A percentile compares a stretch with the other conserved stretches of the same genome.
Evolutionary conservation across 352 stramenopile genomes (phyloP).

Genomic region (Pythium vanterpoolii): DNA sequence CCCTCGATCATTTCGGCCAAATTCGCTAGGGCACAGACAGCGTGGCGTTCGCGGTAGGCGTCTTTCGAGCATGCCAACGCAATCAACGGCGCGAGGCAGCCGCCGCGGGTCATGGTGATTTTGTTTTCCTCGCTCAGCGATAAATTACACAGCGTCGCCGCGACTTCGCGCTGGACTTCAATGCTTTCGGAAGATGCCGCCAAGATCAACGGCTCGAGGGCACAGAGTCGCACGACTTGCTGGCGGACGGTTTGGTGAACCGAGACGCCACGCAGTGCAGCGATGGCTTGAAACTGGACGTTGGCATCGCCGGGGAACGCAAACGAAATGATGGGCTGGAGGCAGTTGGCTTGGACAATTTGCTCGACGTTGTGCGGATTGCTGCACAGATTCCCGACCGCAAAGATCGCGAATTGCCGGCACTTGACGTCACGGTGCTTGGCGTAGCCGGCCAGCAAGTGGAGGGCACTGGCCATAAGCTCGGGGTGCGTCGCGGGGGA

Average conservation of each 20-base stretch:
- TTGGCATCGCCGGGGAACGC: conserved; percentile 92
- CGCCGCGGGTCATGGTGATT: conserved; percentile 92
- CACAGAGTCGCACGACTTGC: conserved; percentile 90
- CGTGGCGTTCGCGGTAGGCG: conserved; percentile 89
- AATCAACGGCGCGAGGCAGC: conserved; percentile 91
- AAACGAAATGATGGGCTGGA: conserved; percentile 94
- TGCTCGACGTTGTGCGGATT: conserved; percentile 89
- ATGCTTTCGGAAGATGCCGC: conserved; percentile 88
- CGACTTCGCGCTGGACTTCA: conserved; percentile 94
- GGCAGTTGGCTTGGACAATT: conserved; percentile 84
- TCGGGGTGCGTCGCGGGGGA: conserved; percentile 78
- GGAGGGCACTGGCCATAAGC: conserved; percentile 74
- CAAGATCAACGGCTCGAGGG: conserved; percentile 93
- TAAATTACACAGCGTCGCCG: conserved; percentile 93
- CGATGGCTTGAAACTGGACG: conserved; percentile 97
- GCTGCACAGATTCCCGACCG: conserved; percentile 93
- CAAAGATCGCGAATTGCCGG: conserved; percentile 95
- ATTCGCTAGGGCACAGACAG: conserved; percentile 92
- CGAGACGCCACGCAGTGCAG: conserved; percentile 89
- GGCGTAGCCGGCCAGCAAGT: conserved; percentile 90
- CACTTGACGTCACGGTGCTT: conserved; percentile 96
- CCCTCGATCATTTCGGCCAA: conserved; percentile 95
- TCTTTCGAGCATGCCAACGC: conserved; percentile 86
- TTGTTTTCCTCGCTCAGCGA: conserved; percentile 96
- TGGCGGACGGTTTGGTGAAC: conserved; percentile 89